phyloP scores from a whole-genome alignment of 1,139 yeast species.

The Pichia sp. region DNA sequence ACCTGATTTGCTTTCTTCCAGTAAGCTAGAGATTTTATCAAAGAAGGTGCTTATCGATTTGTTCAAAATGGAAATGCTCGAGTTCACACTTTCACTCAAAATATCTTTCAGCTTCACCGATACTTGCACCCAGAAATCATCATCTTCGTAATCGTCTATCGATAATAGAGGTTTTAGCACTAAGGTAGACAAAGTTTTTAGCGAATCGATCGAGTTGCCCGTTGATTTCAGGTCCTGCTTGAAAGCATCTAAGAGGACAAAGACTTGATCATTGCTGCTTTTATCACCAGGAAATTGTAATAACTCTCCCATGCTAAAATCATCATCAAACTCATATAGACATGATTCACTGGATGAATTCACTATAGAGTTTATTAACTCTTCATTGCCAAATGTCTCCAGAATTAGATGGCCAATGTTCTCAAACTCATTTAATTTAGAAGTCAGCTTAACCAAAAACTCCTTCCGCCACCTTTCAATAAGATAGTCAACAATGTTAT shows the following conservation, averaged over 20 bases:
- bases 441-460: conserved; percentile 16
- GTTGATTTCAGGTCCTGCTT: conserved; percentile 17
- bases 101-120: conserved; percentile 16
- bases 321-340: conserved; percentile 21
- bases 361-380: conserved; percentile 4
- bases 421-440: conserved; percentile 19
- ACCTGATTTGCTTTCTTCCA: not conserved
- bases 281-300: conserved; percentile 8
- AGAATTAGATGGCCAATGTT: conserved; percentile 20
- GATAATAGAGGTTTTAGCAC: conserved; percentile 30
- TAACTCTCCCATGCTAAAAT: conserved; percentile 21
- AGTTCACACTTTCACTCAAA: conserved; percentile 18
- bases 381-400: conserved; percentile 16
- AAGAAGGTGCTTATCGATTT: conserved; percentile 20
- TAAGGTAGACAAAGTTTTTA: conserved; percentile 19
- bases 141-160: conserved; percentile 33
- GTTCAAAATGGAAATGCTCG: conserved; percentile 19
- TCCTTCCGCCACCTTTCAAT: conserved; percentile 22
- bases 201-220: conserved; percentile 21
- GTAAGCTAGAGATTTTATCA: conserved; percentile 8
- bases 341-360: conserved; percentile 18
- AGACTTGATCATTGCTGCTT: conserved; percentile 17
- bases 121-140: conserved; percentile 26
- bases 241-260: conserved; percentile 22
- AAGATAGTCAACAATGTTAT: conserved; percentile 17